These are phyloP conservation scores for Boletus patriciae DNA, from an alignment of 768 basidiomycete genomes.

Conservation along the genomic window DNA sequence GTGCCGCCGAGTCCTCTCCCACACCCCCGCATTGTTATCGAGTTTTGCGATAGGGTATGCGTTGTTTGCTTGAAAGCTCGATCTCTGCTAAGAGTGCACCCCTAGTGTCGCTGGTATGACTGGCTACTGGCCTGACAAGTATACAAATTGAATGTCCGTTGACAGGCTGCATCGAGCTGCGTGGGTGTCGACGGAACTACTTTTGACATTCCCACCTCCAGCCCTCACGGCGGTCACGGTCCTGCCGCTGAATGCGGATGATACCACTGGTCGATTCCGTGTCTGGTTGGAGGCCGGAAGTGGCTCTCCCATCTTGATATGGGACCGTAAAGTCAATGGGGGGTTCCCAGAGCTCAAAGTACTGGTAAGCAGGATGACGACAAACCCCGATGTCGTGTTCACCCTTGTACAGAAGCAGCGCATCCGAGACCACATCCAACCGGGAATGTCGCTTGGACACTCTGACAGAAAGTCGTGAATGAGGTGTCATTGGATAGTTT, in stretches of 20 bases:
- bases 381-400: conserved; percentile 4
- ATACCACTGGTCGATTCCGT: conserved; percentile 87
- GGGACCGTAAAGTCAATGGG: conserved; percentile 90
- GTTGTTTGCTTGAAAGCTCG: neutral
- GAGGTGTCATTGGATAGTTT: conserved; percentile 2
- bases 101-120: conserved; percentile 80
- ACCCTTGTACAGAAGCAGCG: conserved; percentile 70
- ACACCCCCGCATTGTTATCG: conserved; percentile 70
- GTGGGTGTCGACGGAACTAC: conserved; percentile 92
- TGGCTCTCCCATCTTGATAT: conserved; percentile 51
- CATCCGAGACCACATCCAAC: conserved; percentile 79
- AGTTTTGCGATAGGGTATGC: conserved; percentile 89
- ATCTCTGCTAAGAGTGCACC: conserved; percentile 5
- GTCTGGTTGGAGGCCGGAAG: conserved; percentile 68
- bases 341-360: conserved; percentile 91
- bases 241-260: conserved; percentile 72
- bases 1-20: conserved; percentile 49
- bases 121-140: neutral
- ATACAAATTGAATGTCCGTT: neutral
- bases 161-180: conserved; percentile 86
- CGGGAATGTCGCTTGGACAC: conserved; percentile 81
- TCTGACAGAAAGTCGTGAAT: conserved; percentile 61
- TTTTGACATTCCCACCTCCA: conserved; percentile 88
- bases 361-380: conserved; percentile 50
- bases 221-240: conserved; percentile 64